Evolutionary conservation across 2,329 filamentous ascomycete species (phyloP).

Genomic region (Juglanconis sp.): DNA sequence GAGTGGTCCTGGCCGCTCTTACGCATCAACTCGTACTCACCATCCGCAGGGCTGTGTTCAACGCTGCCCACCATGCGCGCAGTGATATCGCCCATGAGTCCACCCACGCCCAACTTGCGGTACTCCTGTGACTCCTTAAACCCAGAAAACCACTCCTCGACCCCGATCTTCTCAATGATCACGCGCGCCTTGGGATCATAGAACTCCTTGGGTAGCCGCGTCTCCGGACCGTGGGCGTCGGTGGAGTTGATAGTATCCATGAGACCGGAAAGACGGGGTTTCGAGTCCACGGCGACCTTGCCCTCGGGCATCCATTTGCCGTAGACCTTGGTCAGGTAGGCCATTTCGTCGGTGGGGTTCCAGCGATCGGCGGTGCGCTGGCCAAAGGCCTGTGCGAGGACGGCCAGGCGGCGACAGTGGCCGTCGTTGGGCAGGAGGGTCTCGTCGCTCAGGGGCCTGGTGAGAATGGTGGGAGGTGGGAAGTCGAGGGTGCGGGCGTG

Average conservation of each 20-base stretch:
- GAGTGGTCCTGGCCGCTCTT: constrained; percentile 33
- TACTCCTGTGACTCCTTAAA: constrained; percentile 85
- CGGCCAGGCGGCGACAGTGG: constrained; percentile 69
- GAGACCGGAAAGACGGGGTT: constrained; percentile 81
- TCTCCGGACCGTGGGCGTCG: constrained; percentile 76
- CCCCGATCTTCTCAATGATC: constrained; percentile 70
- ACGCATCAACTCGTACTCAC: constrained; percentile 45
- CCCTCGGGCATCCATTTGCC: constrained; percentile 82
- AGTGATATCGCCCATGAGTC: constrained; percentile 78
- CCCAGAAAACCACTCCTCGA: constrained; percentile 83
- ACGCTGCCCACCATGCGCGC: constrained; percentile 68
- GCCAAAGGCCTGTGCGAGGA: constrained; percentile 67
- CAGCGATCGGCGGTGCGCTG: constrained; percentile 68
- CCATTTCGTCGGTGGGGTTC: constrained; percentile 78
- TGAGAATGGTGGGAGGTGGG: constrained; percentile 62
- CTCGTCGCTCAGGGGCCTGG: constrained; percentile 65
- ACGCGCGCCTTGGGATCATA: constrained; percentile 71
- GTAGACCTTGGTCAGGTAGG: constrained; percentile 72
- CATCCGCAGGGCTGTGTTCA: constrained; percentile 54
- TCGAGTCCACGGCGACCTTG: constrained; percentile 76
- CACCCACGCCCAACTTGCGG: constrained; percentile 82
- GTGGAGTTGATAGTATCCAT: constrained; percentile 94
- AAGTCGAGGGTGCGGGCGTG: constrained; percentile 42
- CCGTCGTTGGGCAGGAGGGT: constrained; percentile 77
- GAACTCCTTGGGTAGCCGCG: constrained; percentile 77